Evolutionary conservation across 768 basidiomycete genomes (phyloP), one percentile per base, ranked within the genome.

Genomic region (Boletus pseudo-olivaceus): DNA sequence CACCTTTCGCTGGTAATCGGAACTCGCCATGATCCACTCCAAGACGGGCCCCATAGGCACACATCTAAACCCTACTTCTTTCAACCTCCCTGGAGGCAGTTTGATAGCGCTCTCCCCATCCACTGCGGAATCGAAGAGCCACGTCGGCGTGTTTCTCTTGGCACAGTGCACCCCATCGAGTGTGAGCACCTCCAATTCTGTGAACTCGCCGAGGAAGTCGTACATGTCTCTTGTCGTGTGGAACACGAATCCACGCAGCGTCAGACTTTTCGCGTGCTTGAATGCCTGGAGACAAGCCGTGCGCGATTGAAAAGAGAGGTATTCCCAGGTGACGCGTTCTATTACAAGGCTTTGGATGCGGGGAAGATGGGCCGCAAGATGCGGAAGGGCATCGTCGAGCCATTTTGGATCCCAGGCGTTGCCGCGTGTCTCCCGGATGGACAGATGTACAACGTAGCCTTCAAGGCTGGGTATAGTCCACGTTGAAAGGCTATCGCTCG

Each of bases 381-480:
- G 45, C 12, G 67, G 69, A 20, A 70, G 60, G 14, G 63, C 59
- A 20, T 67, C 69, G 12, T 72, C 55, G 7, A 72, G 55, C 69
- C 69, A 70, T 39, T 65, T 67, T 3, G 68, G 70, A 50, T 71
- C 71, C 69, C 67, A 72, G 5, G 63, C 41, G 14, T 65, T 59
- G 20, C 69, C 69, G 17, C 65, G 69, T 10, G 68, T 66, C 48
- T 71, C 69, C 26, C 58, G 67, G 33, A 72, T 10, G 41, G 59
- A 70, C 37, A 70, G 49, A 26, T 57, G 52, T 7, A 48, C 40
- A 19, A 72, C 54, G 23, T 91, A 88, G 62, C 85, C 84, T 23
- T 79, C 79, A 10, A 72, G 81, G 35, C 78, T 90, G 7, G 79
- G 82, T 34, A 62, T 86, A 4, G 70, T 80, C 56, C 58, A 43